Conservation (phyloP, 768 basidiomycete genomes). For the Pholiota molesta region DNA sequence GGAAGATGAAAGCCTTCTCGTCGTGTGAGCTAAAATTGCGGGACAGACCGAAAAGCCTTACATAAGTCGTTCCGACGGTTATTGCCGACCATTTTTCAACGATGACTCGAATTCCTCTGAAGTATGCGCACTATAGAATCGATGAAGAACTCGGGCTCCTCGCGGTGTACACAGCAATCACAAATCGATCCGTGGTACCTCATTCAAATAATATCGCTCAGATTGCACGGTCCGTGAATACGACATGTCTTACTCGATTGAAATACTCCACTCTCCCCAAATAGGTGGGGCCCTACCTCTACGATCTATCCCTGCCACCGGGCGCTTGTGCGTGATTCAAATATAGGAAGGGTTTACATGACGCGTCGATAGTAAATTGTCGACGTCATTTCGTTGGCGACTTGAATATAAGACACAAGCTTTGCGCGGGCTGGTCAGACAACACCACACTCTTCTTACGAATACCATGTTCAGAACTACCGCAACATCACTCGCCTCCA, state of each 20-base stretch:
- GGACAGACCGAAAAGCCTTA: conserved; percentile 19
- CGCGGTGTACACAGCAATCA: background rate
- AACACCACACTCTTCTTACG: background rate
- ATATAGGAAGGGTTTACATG: background rate
- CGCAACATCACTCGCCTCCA: conserved; percentile 8
- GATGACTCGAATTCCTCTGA: background rate
- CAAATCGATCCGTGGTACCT: background rate
- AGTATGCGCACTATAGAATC: too few relatives aligned
- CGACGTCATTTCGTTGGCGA: conserved; percentile 8
- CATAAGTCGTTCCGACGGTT: conserved; percentile 17
- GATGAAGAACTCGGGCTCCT: too few relatives aligned
- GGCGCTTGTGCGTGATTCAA: background rate
- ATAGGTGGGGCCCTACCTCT: background rate
- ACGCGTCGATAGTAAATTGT: background rate
- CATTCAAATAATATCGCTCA: background rate
- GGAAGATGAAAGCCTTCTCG: conserved; percentile 11
- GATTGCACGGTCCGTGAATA: background rate
- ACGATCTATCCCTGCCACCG: background rate
- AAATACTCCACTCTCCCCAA: background rate
- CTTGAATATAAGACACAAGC: background rate
- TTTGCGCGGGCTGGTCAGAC: background rate
- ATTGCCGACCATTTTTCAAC: conserved; percentile 11
- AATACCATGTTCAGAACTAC: conserved; percentile 24
- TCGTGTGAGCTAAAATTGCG: conserved; percentile 17
- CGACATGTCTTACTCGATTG: background rate